Evolutionary conservation across 257 asterid genomes (phyloP).

Genomic region (Linderniella brevidens): DNA sequence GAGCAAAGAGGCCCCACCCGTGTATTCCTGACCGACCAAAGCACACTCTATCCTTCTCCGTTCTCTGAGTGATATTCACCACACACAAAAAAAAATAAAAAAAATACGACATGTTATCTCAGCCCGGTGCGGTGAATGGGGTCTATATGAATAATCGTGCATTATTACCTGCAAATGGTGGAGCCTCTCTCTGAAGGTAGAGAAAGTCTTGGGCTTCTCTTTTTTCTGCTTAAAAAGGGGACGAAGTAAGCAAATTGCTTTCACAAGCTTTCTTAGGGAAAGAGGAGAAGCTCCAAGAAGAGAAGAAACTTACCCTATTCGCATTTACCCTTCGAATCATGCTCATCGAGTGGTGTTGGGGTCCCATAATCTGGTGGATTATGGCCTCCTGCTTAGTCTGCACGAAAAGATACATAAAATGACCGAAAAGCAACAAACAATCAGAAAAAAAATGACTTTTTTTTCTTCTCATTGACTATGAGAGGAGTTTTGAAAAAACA

Average conservation of each 20-base stretch:
- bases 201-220: constrained; percentile 47
- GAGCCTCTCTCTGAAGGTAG: constrained; percentile 80
- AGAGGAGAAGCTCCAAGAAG: constrained; percentile 8
- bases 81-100: neutral
- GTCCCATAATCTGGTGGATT: constrained; percentile 66
- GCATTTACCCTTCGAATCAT: constrained; percentile 38
- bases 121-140: neutral
- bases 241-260: neutral
- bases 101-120: neutral
- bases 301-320: constrained; percentile 34
- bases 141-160: constrained; percentile 9
- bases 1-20: constrained; percentile 98
- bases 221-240: constrained; percentile 40
- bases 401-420: constrained; percentile 17
- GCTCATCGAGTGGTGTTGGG: constrained; percentile 51
- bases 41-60: constrained; percentile 84
- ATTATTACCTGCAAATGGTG: constrained; percentile 78
- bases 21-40: constrained; percentile 97
- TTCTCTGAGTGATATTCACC: constrained; percentile 33
- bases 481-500: too few relatives aligned
- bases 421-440: neutral
- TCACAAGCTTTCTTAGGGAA: neutral
- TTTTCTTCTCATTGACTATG: too few relatives aligned
- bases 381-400: constrained; percentile 52
- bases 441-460: too few relatives aligned